Evolutionary conservation across 1,284 basidiomycete genomes (phyloP).

Genomic region (Heterobasidion occidentale): DNA sequence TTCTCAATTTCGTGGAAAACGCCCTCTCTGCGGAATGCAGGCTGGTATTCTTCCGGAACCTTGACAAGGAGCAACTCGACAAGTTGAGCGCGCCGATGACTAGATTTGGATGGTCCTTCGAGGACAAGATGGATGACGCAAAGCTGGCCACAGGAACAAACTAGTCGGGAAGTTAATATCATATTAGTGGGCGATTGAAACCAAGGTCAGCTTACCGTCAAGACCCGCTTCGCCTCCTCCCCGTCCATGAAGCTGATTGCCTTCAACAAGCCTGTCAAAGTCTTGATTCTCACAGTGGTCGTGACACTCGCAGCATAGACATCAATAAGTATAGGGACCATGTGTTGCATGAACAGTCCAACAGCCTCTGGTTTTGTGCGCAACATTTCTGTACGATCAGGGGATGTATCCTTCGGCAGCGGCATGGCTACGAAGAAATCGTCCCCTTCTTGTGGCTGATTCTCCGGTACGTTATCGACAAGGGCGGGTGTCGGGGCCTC

Average conservation of each 20-base stretch:
- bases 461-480: slow-evolving; percentile 23
- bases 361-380: slow-evolving; percentile 72
- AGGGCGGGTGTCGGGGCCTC: slow-evolving; percentile 25
- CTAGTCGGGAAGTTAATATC: slow-evolving; percentile 30
- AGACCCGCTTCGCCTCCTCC: slow-evolving; percentile 65
- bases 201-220: slow-evolving; percentile 44
- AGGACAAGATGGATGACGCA: slow-evolving; percentile 86
- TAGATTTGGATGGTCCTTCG: slow-evolving; percentile 79
- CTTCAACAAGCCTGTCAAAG: slow-evolving; percentile 79
- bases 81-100: slow-evolving; percentile 86
- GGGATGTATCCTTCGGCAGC: slow-evolving; percentile 27
- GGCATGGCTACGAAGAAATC: slow-evolving; percentile 4
- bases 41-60: slow-evolving; percentile 75
- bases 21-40: slow-evolving; percentile 86
- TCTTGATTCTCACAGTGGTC: slow-evolving; percentile 79
- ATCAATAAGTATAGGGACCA: slow-evolving; percentile 89
- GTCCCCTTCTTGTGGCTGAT: slow-evolving; percentile 20
- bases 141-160: slow-evolving; percentile 88
- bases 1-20: slow-evolving; percentile 88
- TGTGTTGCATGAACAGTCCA: slow-evolving; percentile 75
- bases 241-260: slow-evolving; percentile 82
- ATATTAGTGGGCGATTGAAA: neutral
- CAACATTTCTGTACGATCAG: slow-evolving; percentile 64
- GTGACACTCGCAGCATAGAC: slow-evolving; percentile 93
- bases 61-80: slow-evolving; percentile 85